A percentile compares a stretch with the other conserved stretches of the same genome.
Evolutionary conservation across 73 alveolate species (phyloP).

Genomic region (Blepharisma japonicum): DNA sequence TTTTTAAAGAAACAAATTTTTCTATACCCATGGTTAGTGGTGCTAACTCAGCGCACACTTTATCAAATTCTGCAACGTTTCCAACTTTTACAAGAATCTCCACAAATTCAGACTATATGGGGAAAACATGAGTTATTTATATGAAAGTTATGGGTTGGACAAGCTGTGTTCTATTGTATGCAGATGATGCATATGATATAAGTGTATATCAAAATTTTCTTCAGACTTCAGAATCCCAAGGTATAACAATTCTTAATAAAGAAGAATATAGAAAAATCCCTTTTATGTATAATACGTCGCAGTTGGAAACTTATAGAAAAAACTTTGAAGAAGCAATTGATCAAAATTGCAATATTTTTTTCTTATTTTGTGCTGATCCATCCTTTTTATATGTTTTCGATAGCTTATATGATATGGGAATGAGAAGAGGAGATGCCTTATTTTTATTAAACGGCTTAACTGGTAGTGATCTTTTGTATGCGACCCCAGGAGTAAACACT

Average conservation of each 20-base stretch:
- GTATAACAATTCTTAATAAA: not conserved
- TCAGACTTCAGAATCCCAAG: not conserved
- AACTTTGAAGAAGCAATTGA: not conserved
- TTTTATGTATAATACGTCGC: not conserved
- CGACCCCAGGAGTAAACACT: not conserved
- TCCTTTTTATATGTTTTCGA: not conserved
- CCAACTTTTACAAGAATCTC: conserved; percentile 5
- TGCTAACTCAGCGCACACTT: not conserved
- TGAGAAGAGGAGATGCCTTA: conserved; percentile 6
- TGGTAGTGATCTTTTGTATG: not conserved
- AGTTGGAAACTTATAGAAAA: not conserved
- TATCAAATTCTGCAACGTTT: not conserved
- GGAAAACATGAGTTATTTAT: not conserved
- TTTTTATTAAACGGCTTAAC: not conserved
- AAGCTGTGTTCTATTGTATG: not conserved
- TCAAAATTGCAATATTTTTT: not conserved
- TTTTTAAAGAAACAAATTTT: not conserved
- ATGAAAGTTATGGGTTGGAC: conserved; percentile 1
- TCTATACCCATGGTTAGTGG: not conserved
- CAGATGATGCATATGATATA: not conserved
- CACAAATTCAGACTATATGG: not conserved
- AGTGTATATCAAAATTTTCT: not conserved
- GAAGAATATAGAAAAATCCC: not conserved
- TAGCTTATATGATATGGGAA: not conserved
- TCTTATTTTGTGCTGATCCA: not conserved